A percentile compares a stretch with the other conserved stretches of the same genome.
Conservation (phyloP, 2,329 filamentous ascomycete species). For the Amauroascus verrucosus region DNA sequence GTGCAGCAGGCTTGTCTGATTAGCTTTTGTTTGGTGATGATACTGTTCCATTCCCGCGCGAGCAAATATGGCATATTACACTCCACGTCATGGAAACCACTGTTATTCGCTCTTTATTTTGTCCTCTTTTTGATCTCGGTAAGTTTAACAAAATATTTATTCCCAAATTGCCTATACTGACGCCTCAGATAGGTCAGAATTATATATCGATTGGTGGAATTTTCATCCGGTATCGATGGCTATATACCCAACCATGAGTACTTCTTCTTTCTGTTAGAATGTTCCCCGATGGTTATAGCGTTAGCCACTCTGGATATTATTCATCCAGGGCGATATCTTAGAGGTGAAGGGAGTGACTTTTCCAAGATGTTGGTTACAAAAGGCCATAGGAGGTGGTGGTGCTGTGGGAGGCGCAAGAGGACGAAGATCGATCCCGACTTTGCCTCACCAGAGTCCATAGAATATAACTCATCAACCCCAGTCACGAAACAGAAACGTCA, state of each 20-base stretch:
- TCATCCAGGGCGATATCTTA: conserved; percentile 29
- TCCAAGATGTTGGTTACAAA: conserved; percentile 15
- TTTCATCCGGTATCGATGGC: background rate
- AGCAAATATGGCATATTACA: conserved; percentile 17
- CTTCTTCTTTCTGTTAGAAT: conserved; percentile 33
- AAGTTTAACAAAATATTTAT: too few relatives aligned
- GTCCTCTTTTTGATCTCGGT: too few relatives aligned
- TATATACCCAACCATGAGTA: conserved; percentile 29
- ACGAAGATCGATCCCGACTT: too few relatives aligned
- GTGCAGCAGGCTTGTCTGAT: conserved; percentile 46
- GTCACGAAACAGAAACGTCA: too few relatives aligned
- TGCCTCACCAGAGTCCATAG: too few relatives aligned
- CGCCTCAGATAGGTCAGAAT: background rate
- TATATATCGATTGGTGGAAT: background rate
- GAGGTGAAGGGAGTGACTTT: conserved; percentile 24
- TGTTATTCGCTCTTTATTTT: too few relatives aligned
- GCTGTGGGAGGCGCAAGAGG: too few relatives aligned
- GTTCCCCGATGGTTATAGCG: conserved; percentile 32
- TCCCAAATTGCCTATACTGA: conserved; percentile 16
- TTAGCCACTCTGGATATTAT: conserved; percentile 28
- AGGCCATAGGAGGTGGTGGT: too few relatives aligned
- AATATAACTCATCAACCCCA: too few relatives aligned
- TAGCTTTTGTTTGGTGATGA: conserved; percentile 42
- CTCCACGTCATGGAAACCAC: conserved; percentile 19
- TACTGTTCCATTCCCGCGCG: conserved; percentile 36